Evolutionary conservation across 345 rosid species (phyloP), one percentile per base, ranked within the genome.

Genomic region (Rhizophora apiculata): DNA sequence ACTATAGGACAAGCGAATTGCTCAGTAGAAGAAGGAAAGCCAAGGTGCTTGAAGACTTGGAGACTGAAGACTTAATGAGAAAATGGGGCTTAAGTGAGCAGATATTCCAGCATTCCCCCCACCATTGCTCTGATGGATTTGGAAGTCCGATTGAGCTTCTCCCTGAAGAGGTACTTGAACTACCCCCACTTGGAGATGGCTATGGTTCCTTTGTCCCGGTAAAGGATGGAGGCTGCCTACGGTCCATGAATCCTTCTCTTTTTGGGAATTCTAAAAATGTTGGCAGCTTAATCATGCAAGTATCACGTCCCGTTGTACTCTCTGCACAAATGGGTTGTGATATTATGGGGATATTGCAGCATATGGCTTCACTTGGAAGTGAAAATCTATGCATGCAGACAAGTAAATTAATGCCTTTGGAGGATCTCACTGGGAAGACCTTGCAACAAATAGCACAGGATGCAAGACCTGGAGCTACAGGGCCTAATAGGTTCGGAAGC

Each of bases 101-200:
- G 72, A 73, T 82, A n/a, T 86, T 82, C 62, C 80, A 79, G 36
- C 74, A 67, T 73, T 82, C 89, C 72, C 82, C 81, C 2, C 36
- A 19, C 27, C 63, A 52, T 68, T 72, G 64, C 71, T 77, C 88
- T 43, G 87, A 82, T 65, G 98, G 97, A 64, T 93, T 93, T 78
- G 98, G 97, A 55, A 93, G 98, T 82, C 96, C 97, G 36, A 83
- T 87, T 62, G 87, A 81, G 78, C 74, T 90, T 63, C 78, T 84
- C 0, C 64, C 73, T 60, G 84, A 78, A 20, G 65, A 75, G 61
- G 56, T 53, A 37, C 32, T 60, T 67, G 78, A 83, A 72, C 78
- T 80, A 51, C 84, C 85, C 54, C 70, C 81, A 55, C 76, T 86
- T 65, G 86, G 82, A 71, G 80, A 86, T 73, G 81, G 86, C 56